Evolutionary conservation across 371 early-diverging fungal genomes (phyloP).

Genomic region (Coemansia sp.): DNA sequence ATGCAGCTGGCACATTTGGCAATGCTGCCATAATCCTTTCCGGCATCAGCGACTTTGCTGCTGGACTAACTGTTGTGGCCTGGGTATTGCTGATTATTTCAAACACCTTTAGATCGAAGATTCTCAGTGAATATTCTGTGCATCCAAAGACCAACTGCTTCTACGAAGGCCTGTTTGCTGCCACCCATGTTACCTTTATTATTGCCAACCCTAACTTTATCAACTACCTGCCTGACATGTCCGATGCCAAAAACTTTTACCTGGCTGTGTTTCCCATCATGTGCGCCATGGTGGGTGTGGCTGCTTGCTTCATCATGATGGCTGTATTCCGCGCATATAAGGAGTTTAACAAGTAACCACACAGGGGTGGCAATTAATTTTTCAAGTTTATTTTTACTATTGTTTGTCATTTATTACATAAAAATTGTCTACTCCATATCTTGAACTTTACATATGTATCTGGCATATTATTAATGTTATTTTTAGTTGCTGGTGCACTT

Average conservation of each 20-base stretch:
- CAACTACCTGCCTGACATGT: neutral
- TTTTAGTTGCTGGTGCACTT: too few relatives aligned
- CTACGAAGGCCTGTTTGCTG: constrained; percentile 1
- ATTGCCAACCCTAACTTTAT: neutral
- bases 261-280: neutral
- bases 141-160: neutral
- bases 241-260: neutral
- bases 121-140: neutral
- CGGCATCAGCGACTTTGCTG: neutral
- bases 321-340: too few relatives aligned
- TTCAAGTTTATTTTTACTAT: too few relatives aligned
- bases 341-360: too few relatives aligned
- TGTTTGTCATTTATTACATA: too few relatives aligned
- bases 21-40: neutral
- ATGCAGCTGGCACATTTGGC: neutral
- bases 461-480: too few relatives aligned
- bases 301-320: too few relatives aligned
- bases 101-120: neutral
- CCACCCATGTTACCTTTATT: constrained; percentile 1
- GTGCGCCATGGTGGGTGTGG: neutral
- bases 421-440: too few relatives aligned
- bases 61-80: neutral
- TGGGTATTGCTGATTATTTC: neutral
- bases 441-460: too few relatives aligned
- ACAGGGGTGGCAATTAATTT: too few relatives aligned